Conservation (phyloP, 345 rosid species). For the Nephelium lappaceum region DNA sequence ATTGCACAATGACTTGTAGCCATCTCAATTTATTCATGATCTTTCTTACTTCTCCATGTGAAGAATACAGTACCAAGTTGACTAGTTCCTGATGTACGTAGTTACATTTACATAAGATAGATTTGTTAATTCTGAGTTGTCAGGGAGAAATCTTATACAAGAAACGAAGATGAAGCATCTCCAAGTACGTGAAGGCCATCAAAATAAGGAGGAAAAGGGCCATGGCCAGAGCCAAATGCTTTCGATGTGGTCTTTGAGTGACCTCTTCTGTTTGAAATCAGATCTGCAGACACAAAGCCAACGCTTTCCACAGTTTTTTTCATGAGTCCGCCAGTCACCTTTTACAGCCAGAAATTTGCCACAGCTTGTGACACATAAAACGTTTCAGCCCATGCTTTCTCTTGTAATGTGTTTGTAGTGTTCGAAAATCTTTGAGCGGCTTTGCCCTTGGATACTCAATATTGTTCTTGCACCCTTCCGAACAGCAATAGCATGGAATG, state of each 20-base stretch:
- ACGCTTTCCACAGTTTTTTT: conserved; percentile 90
- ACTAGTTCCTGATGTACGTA: background rate
- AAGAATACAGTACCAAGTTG: background rate
- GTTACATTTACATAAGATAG: background rate
- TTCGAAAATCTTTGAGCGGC: conserved; percentile 82
- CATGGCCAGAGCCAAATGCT: conserved; percentile 74
- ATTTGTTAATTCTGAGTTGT: background rate
- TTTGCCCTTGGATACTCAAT: conserved; percentile 74
- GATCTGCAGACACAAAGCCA: conserved; percentile 91
- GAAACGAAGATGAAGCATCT: conserved; percentile 29
- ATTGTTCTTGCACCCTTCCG: conserved; percentile 83
- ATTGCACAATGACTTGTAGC: too few species aligned
- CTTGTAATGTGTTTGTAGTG: conserved; percentile 85
- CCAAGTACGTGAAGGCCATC: conserved; percentile 32
- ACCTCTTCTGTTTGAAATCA: conserved; percentile 90
- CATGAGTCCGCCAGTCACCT: conserved; percentile 94
- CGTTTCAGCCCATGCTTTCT: conserved; percentile 79
- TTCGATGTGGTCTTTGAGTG: conserved; percentile 84
- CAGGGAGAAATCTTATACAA: conserved; percentile 4
- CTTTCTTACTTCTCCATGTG: background rate
- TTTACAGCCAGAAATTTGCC: conserved; percentile 82
- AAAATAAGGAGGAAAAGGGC: conserved; percentile 51
- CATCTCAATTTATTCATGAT: too few species aligned
- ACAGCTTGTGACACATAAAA: conserved; percentile 70
- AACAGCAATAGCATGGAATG: conserved; percentile 87